Percentiles rank a stretch among this genome's conserved stretches.
These are phyloP conservation scores for Rhizophora mangle DNA, from an alignment of 345 rosid species.

Conservation along the genomic window DNA sequence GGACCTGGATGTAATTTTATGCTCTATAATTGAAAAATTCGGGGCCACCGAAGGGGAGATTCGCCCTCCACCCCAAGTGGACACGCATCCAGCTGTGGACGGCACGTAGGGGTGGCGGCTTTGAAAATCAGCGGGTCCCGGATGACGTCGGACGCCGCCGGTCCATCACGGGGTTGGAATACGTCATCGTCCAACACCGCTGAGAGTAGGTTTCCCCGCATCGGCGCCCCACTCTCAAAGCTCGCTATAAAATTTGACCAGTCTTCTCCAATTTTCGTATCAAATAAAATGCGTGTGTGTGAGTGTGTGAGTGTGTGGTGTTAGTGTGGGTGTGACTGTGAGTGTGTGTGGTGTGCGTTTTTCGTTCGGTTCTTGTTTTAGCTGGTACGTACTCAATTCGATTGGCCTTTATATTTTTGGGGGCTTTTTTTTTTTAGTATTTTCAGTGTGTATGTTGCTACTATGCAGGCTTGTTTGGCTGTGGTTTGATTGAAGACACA, in stretches of 20 bases:
- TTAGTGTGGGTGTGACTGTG: too few relatives aligned
- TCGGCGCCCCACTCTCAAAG: not conserved
- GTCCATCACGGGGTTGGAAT: not conserved
- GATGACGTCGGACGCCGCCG: not conserved
- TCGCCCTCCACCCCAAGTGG: too few relatives aligned
- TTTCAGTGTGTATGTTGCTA: not conserved
- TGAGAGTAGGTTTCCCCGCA: not conserved
- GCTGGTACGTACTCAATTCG: too few relatives aligned
- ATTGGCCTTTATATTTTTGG: too few relatives aligned
- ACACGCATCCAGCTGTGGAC: too few relatives aligned
- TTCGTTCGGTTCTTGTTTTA: too few relatives aligned
- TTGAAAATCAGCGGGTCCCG: not conserved
- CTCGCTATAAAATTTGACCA: not conserved
- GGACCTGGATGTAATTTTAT: too few relatives aligned
- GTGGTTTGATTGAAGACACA: not conserved
- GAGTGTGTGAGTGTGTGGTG: too few relatives aligned
- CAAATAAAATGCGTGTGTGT: too few relatives aligned
- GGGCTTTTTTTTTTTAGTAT: not conserved
- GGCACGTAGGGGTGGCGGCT: not conserved
- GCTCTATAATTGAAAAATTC: too few relatives aligned
- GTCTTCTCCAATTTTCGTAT: not conserved
- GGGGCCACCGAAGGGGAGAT: not conserved
- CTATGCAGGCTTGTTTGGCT: not conserved
- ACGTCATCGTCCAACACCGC: not conserved
- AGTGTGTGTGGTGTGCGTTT: too few relatives aligned